Percentiles rank a stretch among this genome's conserved stretches.
Evolutionary conservation across 805 yeast species (phyloP).

Genomic region (Ogataea ramenticola): DNA sequence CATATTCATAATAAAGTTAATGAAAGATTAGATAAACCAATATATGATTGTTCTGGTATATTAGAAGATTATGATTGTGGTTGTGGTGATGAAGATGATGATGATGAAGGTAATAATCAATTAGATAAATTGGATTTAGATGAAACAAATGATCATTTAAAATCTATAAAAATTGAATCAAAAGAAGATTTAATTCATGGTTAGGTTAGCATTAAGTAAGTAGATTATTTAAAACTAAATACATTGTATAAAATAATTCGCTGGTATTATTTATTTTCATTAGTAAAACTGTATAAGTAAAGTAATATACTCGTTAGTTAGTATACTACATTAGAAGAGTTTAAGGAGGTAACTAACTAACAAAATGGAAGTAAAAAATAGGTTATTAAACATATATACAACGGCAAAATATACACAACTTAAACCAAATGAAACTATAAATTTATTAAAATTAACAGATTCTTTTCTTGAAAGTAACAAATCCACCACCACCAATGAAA

Average conservation of each 20-base stretch:
- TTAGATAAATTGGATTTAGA: constrained; percentile 2
- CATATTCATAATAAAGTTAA: constrained; percentile 85
- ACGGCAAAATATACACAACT: constrained; percentile 45
- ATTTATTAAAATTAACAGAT: constrained; percentile 26
- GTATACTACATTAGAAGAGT: too few species aligned
- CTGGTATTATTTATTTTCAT: too few species aligned
- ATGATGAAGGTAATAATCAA: not conserved
- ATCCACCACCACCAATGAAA: constrained; percentile 30
- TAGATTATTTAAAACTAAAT: too few species aligned
- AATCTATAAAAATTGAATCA: constrained; percentile 39
- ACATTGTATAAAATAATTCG: too few species aligned
- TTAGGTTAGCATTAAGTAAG: constrained; percentile 4
- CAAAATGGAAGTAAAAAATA: constrained; percentile 25
- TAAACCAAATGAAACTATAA: constrained; percentile 35
- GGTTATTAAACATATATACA: constrained; percentile 41
- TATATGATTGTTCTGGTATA: constrained; percentile 79
- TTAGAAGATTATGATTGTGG: constrained; percentile 95
- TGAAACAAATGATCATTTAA: constrained; percentile 32
- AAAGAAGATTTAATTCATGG: constrained; percentile 26
- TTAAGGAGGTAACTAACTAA: too few species aligned
- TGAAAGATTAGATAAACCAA: constrained; percentile 54
- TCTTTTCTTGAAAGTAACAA: constrained; percentile 6
- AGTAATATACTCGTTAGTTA: too few species aligned
- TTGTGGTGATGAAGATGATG: constrained; percentile 58
- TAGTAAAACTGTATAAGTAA: too few species aligned